Evolutionary conservation across 306 rosid species (phyloP).

Genomic region (Citrullus colocynthis): DNA sequence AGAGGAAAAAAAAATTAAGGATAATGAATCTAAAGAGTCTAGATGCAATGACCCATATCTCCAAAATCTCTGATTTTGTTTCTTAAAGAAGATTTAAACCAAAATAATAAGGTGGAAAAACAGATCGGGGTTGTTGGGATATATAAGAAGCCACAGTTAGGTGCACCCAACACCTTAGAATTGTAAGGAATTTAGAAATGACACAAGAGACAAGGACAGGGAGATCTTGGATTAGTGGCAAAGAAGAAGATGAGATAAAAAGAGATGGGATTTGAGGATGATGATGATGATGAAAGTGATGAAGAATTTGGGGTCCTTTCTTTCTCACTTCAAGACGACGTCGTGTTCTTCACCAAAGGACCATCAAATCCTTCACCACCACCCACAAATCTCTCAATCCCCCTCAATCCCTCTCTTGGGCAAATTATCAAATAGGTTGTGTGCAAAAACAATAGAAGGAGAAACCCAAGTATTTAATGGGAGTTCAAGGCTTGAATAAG

Average conservation of each 20-base stretch:
- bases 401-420: constrained; percentile 7
- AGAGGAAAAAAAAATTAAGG: constrained; percentile 10
- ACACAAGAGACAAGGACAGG: constrained; percentile 16
- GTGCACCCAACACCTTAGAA: constrained; percentile 26
- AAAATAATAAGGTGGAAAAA: constrained; percentile 11
- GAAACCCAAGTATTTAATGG: constrained; percentile 21
- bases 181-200: neutral
- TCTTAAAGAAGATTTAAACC: constrained; percentile 8
- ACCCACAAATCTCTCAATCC: constrained; percentile 24
- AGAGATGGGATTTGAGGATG: constrained; percentile 29
- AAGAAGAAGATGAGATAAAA: constrained; percentile 7
- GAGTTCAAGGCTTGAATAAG: constrained; percentile 14
- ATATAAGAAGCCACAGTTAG: constrained; percentile 16
- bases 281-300: constrained; percentile 19
- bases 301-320: constrained; percentile 31
- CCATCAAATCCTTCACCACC: constrained; percentile 26
- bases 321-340: constrained; percentile 24
- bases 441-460: constrained; percentile 13
- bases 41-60: constrained; percentile 39
- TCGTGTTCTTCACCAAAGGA: constrained; percentile 28
- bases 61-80: constrained; percentile 18
- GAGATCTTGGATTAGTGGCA: constrained; percentile 11
- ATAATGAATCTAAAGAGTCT: constrained; percentile 22
- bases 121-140: constrained; percentile 33
- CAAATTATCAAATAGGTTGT: constrained; percentile 28